Conservation (phyloP, 1,284 basidiomycete genomes). For the Boletus semigastroideus region DNA sequence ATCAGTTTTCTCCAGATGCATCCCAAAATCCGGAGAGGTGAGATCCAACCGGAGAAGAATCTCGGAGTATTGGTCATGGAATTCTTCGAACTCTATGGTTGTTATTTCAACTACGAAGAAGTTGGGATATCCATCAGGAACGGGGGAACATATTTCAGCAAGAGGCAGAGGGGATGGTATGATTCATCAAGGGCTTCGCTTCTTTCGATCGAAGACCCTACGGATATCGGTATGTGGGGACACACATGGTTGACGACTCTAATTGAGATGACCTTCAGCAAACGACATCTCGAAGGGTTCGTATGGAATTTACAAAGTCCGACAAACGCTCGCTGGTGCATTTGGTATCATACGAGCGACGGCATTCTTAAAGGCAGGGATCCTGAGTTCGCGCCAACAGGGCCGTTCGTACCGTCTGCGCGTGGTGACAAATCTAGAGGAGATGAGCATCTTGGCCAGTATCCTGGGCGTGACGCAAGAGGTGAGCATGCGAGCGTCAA, state of each 20-base stretch:
- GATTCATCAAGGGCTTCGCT: constrained; percentile 60
- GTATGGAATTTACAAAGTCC: constrained; percentile 81
- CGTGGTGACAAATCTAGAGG: constrained; percentile 50
- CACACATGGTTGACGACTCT: neutral
- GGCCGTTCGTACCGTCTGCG: constrained; percentile 49
- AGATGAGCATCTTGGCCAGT: constrained; percentile 77
- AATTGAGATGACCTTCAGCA: constrained; percentile 43
- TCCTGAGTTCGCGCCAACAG: constrained; percentile 53
- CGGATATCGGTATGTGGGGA: constrained; percentile 73
- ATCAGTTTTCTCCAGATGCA: constrained; percentile 97
- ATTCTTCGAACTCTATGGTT: constrained; percentile 95
- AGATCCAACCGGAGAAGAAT: constrained; percentile 86
- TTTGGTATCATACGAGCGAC: constrained; percentile 79
- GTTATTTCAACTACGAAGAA: constrained; percentile 88
- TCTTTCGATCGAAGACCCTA: constrained; percentile 94
- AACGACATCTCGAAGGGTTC: constrained; percentile 95
- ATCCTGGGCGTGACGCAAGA: constrained; percentile 84
- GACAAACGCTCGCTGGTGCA: constrained; percentile 83
- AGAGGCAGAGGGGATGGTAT: constrained; percentile 77
- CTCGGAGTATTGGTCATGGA: constrained; percentile 92
- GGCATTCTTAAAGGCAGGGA: constrained; percentile 58
- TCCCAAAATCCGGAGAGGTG: constrained; percentile 86
- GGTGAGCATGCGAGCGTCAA: constrained; percentile 43
- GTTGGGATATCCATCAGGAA: constrained; percentile 88
- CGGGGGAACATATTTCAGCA: constrained; percentile 85